Evolutionary conservation across 768 basidiomycete species (phyloP).

Genomic region (Lepiota venenata): DNA sequence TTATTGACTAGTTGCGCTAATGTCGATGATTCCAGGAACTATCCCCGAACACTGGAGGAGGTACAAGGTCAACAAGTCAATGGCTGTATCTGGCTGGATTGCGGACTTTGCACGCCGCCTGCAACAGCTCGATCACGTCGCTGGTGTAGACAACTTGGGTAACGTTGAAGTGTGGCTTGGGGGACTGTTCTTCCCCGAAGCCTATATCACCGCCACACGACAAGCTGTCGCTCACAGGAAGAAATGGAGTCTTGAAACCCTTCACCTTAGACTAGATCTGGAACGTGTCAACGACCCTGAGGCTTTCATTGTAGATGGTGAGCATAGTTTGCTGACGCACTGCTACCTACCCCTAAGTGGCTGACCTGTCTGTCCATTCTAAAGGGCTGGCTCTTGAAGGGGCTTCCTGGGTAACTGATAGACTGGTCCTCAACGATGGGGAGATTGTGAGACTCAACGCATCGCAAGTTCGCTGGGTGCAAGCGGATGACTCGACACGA

Average conservation of each 20-base stretch:
- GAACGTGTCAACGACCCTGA: constrained; percentile 74
- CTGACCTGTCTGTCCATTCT: constrained; percentile 12
- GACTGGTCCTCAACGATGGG: constrained; percentile 81
- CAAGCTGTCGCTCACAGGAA: constrained; percentile 94
- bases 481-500: constrained; percentile 39
- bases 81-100: constrained; percentile 86
- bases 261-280: constrained; percentile 77
- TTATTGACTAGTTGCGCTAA: constrained; percentile 9
- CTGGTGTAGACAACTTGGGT: constrained; percentile 55
- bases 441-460: constrained; percentile 73
- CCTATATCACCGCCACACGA: constrained; percentile 92
- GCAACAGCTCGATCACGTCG: constrained; percentile 76
- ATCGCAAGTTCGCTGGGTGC: constrained; percentile 87
- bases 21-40: constrained; percentile 49
- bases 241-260: constrained; percentile 89
- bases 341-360: constrained; percentile 8
- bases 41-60: constrained; percentile 86
- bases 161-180: constrained; percentile 89
- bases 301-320: constrained; percentile 88
- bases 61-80: constrained; percentile 82
- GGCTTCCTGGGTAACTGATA: constrained; percentile 68
- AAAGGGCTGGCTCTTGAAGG: constrained; percentile 86
- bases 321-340: constrained; percentile 21
- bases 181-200: constrained; percentile 94
- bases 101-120: constrained; percentile 77